phyloP scores from a whole-genome alignment of 768 basidiomycete species.

The Galerina marginata region DNA sequence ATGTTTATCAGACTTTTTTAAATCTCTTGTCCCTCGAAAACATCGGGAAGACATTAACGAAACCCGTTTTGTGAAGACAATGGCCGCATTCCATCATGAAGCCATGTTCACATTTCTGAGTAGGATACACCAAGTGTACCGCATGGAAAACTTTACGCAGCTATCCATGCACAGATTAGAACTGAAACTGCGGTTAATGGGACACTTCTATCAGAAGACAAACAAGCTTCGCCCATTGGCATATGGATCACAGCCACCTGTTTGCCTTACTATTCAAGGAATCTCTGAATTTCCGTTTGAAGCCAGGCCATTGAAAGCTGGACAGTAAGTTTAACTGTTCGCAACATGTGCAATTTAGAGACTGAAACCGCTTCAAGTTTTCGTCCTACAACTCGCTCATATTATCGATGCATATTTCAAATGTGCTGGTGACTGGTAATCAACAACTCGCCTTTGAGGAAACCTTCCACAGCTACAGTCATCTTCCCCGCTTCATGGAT shows the following conservation, averaged over 20 bases:
- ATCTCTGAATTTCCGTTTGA: neutral
- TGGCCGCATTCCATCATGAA: conserved; percentile 3
- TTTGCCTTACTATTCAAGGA: neutral
- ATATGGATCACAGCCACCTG: no score
- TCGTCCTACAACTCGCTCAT: no score
- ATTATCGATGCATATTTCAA: no score
- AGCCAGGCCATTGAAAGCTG: neutral
- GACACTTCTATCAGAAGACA: neutral
- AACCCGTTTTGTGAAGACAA: neutral
- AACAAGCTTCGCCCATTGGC: neutral
- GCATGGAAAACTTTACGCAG: neutral
- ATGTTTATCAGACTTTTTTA: neutral
- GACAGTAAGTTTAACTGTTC: neutral
- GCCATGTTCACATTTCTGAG: neutral
- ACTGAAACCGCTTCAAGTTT: no score
- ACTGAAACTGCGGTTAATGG: conserved; percentile 4
- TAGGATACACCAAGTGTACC: neutral
- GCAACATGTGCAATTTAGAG: no score
- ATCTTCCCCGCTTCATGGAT: no score
- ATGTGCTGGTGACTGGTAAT: no score
- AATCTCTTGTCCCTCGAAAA: neutral
- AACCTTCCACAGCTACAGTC: no score
- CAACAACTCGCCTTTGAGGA: no score
- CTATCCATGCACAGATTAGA: conserved; percentile 1
- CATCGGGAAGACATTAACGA: neutral